Evolutionary conservation across 768 basidiomycete species (phyloP).

Genomic region (Leccinum barrowsii): DNA sequence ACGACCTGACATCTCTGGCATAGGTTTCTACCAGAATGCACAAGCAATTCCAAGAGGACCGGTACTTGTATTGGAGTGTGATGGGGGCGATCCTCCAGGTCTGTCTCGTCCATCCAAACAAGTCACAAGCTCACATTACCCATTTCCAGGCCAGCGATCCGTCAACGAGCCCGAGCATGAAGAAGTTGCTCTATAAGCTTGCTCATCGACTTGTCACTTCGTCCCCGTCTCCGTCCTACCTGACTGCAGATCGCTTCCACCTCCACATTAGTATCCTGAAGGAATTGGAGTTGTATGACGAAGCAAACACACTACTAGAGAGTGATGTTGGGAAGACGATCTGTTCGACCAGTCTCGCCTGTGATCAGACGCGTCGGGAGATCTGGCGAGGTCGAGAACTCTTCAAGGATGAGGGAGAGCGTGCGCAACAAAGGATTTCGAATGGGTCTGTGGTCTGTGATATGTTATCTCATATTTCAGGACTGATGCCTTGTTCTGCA

Average conservation of each 20-base stretch:
- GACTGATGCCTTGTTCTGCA: conserved; percentile 28
- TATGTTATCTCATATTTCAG: conserved; percentile 7
- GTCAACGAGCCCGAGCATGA: conserved; percentile 58
- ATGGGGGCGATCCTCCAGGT: conserved; percentile 82
- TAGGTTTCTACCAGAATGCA: conserved; percentile 79
- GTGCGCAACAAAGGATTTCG: conserved; percentile 54
- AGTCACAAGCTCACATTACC: conserved; percentile 7
- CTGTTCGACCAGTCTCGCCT: conserved; percentile 66
- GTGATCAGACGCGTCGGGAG: conserved; percentile 72
- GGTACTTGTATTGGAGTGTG: conserved; percentile 81
- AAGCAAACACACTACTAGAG: conserved; percentile 65
- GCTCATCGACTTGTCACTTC: conserved; percentile 71
- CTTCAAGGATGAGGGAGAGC: conserved; percentile 57
- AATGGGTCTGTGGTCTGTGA: conserved; percentile 48
- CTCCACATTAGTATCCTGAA: conserved; percentile 70
- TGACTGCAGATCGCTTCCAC: conserved; percentile 72
- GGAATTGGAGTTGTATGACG: conserved; percentile 64
- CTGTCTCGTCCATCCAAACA: conserved; percentile 2
- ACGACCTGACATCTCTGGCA: not conserved
- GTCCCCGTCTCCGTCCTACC: conserved; percentile 58
- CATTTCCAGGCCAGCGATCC: conserved; percentile 65
- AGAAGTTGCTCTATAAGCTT: conserved; percentile 66
- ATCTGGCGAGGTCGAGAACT: conserved; percentile 59
- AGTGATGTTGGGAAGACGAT: conserved; percentile 66
- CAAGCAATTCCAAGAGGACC: conserved; percentile 79